A percentile compares a stretch with the other conserved stretches of the same genome.
These are phyloP conservation scores for Aspergillus diversus DNA, from an alignment of 495 filamentous ascomycete genomes.

Conservation along the genomic window DNA sequence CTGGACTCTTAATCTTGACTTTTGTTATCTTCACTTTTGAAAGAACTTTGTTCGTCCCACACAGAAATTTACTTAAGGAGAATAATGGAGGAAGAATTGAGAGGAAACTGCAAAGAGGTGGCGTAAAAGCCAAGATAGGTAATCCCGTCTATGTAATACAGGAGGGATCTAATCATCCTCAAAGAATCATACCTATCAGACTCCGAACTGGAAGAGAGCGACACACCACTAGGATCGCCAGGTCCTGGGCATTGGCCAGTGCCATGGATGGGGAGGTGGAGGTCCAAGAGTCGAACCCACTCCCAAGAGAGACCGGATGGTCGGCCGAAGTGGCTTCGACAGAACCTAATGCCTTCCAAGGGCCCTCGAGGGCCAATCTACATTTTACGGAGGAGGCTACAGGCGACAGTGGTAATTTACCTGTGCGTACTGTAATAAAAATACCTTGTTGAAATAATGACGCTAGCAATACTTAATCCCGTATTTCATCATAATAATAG, in stretches of 20 bases:
- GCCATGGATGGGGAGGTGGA: constrained; percentile 21
- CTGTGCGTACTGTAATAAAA: not conserved
- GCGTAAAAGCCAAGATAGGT: not conserved
- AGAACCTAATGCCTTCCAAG: constrained; percentile 1
- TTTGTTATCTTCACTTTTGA: not conserved
- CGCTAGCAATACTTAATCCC: constrained; percentile 2
- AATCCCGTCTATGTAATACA: not conserved
- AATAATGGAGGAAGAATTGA: not conserved
- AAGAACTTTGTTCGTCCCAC: not conserved
- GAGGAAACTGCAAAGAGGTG: not conserved
- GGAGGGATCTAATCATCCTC: not conserved
- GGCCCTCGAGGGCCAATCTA: not conserved
- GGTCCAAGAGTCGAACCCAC: constrained; percentile 14
- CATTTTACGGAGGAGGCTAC: not conserved
- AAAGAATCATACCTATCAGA: not conserved
- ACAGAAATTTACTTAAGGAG: not conserved
- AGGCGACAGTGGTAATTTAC: not conserved
- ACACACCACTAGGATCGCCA: not conserved
- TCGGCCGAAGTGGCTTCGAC: constrained; percentile 24
- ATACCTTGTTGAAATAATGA: not conserved
- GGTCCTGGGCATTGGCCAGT: constrained; percentile 5
- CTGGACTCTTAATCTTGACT: not conserved
- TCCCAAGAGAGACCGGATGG: constrained; percentile 20
- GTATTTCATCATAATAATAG: constrained; percentile 5
- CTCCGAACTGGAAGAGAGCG: not conserved